Percentiles rank a stretch among this genome's conserved stretches.
These are phyloP conservation scores for Annona squamosa DNA, from an alignment of 164 flowering plant genomes.

Conservation along the genomic window DNA sequence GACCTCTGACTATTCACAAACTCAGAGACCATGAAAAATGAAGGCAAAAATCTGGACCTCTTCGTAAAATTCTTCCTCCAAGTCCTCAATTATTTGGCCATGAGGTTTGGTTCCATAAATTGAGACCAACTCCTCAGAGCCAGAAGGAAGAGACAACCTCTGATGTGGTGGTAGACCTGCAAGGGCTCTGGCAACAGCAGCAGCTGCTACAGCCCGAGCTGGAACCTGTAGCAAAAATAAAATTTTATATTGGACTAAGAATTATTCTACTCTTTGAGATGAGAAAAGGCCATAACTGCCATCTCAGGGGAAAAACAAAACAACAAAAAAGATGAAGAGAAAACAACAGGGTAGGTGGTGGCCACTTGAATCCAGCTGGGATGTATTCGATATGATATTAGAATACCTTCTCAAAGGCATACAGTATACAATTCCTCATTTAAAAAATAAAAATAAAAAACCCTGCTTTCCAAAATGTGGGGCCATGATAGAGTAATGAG, in stretches of 20 bases:
- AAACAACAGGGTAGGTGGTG: background rate
- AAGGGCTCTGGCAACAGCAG: conserved; percentile 90
- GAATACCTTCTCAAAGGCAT: too few relatives aligned
- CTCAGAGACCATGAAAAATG: background rate
- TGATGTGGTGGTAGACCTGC: conserved; percentile 88
- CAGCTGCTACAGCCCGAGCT: conserved; percentile 92
- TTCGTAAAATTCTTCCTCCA: conserved; percentile 84
- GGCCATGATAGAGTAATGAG: too few relatives aligned
- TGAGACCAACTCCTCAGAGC: conserved; percentile 74
- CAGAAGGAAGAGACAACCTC: conserved; percentile 55
- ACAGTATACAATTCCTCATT: too few relatives aligned
- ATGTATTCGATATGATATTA: too few relatives aligned
- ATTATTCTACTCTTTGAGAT: background rate
- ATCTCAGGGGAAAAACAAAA: background rate
- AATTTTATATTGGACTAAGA: too few relatives aligned
- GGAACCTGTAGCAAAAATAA: conserved; percentile 55
- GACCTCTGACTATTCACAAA: background rate
- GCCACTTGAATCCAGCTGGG: background rate
- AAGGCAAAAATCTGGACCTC: conserved; percentile 45
- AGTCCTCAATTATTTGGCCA: conserved; percentile 55
- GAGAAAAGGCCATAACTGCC: background rate
- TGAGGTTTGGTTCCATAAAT: conserved; percentile 70
- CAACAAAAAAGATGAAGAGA: background rate
- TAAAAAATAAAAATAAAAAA: too few relatives aligned
- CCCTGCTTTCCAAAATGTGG: too few relatives aligned